A percentile compares a stretch with the other conserved stretches of the same genome.
Conservation (phyloP, 257 asterid genomes). For the Solanum peruvianum region DNA sequence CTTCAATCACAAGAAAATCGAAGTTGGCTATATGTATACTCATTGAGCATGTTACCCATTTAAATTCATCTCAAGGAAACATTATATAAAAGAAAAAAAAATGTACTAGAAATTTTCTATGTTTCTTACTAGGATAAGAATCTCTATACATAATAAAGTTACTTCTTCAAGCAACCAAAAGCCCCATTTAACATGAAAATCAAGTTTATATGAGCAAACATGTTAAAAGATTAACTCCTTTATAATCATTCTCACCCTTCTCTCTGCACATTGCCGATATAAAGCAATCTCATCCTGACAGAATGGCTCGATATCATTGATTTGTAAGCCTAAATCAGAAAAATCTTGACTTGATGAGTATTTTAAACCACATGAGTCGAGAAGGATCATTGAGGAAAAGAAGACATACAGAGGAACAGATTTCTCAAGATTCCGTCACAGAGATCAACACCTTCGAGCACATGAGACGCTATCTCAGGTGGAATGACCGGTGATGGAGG, state of each 20-base stretch:
- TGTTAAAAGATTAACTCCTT: not conserved
- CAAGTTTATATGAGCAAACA: not conserved
- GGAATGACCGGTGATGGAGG: constrained; percentile 92
- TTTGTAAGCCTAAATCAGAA: constrained; percentile 41
- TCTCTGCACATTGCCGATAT: constrained; percentile 33
- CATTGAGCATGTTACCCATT: not conserved
- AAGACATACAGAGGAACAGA: constrained; percentile 58
- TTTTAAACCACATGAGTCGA: not conserved
- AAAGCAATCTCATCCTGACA: constrained; percentile 44
- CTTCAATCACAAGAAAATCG: not conserved
- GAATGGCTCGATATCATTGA: constrained; percentile 84
- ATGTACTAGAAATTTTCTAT: not conserved
- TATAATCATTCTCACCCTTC: constrained; percentile 26
- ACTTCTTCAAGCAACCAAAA: not conserved
- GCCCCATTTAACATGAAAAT: not conserved
- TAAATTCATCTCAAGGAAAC: not conserved
- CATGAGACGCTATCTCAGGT: constrained; percentile 91
- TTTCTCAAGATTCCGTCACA: constrained; percentile 92
- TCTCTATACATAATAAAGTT: not conserved
- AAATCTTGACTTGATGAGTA: constrained; percentile 6
- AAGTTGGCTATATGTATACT: not conserved
- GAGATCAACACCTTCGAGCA: constrained; percentile 78
- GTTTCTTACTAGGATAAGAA: not conserved
- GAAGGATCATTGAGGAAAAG: not conserved
- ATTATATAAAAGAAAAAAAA: not conserved